Percentiles rank a stretch among this genome's conserved stretches.
Evolutionary conservation across 1,284 basidiomycete genomes (phyloP).

Genomic region (Vanrija sp.): DNA sequence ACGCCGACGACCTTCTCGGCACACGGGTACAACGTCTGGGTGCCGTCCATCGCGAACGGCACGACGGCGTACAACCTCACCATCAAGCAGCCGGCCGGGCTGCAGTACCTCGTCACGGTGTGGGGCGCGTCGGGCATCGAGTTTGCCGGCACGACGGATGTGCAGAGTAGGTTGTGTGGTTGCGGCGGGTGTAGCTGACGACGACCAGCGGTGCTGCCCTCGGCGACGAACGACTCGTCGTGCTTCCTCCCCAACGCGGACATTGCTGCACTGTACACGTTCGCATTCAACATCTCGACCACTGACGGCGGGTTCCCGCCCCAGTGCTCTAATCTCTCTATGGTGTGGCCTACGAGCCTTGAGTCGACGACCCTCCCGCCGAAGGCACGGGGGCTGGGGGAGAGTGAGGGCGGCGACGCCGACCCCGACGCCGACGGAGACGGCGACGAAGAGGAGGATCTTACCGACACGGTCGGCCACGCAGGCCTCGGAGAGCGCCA

Average conservation of each 20-base stretch:
- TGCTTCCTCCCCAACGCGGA: slow-evolving; percentile 37
- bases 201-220: slow-evolving; percentile 26
- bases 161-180: slow-evolving; percentile 34
- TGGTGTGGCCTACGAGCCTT: slow-evolving; percentile 44
- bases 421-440: not conserved
- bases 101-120: slow-evolving; percentile 41
- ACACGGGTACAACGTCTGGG: slow-evolving; percentile 47
- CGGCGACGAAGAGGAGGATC: not conserved
- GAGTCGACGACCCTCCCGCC: slow-evolving; percentile 15
- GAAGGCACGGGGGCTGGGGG: not conserved
- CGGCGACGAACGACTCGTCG: slow-evolving; percentile 14
- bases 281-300: slow-evolving; percentile 42
- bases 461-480: too few relatives aligned
- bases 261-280: slow-evolving; percentile 40
- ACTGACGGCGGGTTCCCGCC: slow-evolving; percentile 28
- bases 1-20: slow-evolving; percentile 41
- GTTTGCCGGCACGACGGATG: slow-evolving; percentile 42
- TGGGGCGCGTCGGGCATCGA: slow-evolving; percentile 44
- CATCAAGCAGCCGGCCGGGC: slow-evolving; percentile 35
- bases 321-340: slow-evolving; percentile 43
- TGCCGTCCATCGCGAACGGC: slow-evolving; percentile 33
- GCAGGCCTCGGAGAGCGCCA: not conserved
- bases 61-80: slow-evolving; percentile 31
- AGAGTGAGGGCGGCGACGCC: not conserved
- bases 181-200: slow-evolving; percentile 1